Base-by-base conservation (phyloP, 768 basidiomycete species). In the Panus rudis region DNA sequence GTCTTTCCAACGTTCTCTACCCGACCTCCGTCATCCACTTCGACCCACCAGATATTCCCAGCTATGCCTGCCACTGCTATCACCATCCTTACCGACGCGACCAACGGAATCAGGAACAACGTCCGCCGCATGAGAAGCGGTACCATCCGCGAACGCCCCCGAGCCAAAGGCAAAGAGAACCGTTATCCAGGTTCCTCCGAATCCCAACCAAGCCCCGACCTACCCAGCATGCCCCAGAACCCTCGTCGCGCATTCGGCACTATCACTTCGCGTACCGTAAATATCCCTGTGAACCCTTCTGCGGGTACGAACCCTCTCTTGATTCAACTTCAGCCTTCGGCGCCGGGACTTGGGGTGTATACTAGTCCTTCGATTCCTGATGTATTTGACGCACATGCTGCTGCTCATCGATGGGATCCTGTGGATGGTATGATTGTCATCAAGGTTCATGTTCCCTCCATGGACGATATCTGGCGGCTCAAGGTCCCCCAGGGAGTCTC, bases 381-480 rank as follows among this genome's bases (percentile, higher is more conserved):
- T n/a, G n/a, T n/a, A n/a, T n/a, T n/a, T n/a, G n/a, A n/a, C n/a
- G 21, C 32, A 4, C 12, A 43, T 6, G 28, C 17, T 34, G 39
- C 37, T 32, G 41, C 45, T 7, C 34, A 41, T 37, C 45, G 42
- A 38, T 68, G 67, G 67, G 55, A 56, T 17, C 56, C 67, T 23
- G 52, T 52, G 23, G 49, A 61, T 21, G 65, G 62, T 4, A 53
- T 51, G 49, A 69, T 69, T 39, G 28, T 65, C 42, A 52, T 69
- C 55, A 69, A 69, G 50, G 63, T 69, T 11, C 61, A 63, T 33
- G 64, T 68, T 7, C 65, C 65, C 26, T 54, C 57, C 27, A 67
- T 60, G 26, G 62, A 68, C 45, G 68, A 69, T 45, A 57, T 66
- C 42, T 69, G 67, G 68, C 62, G 53, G 49, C 46, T 69, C 35